Base-by-base conservation (phyloP, 768 basidiomycete species). In the Lactarius evosmus region DNA sequence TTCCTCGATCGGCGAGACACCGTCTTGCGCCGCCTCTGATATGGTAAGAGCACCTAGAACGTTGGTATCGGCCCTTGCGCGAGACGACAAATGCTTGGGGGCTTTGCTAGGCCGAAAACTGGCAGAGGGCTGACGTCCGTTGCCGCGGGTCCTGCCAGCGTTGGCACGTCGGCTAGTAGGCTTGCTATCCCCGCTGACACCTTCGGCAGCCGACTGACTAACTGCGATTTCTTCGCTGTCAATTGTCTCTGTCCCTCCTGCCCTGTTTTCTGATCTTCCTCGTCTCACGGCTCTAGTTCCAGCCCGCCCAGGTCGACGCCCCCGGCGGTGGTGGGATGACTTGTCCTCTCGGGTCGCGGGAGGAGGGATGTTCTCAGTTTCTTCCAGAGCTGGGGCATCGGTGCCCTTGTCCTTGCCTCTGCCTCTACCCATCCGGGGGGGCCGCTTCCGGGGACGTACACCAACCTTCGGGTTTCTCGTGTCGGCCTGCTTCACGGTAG, bases 361-460 rank as follows among this genome's bases (percentile, higher is more conserved):
- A 41, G 63, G 63, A n/a, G 63, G 59, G 3, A 50, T 7, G 22
- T 65, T 65, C 34, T 65, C 63, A 6, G 17, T 44, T 17, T 41
- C 63, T 17, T 55, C 58, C 25, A 32, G 63, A 2, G 4, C 41
- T 22, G 14, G 22, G 12, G 36, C 22, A 2, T 14, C 19, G 3
- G 58, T n/a, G 25, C 27, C n/a, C 32, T 60, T 64, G 32, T 19
- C 49, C 17, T 29, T 56, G 8, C 63, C 58, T 36, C 54, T 60
- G 25, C 58, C 58, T 54, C 41, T 46, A 16, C 34, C 54, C 7
- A 25, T 49, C 34, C 59, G 58, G 32, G 46, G 58, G 32, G 46
- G 4, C 25, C n/a, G 61, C 40, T 56, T 60, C 41, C 27, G 34
- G 11, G 54, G 22, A 56, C 17, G 58, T 29, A 30, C 19, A 30